Base-by-base conservation (phyloP, 148 eudicot species). In the Nepenthes gracilis region DNA sequence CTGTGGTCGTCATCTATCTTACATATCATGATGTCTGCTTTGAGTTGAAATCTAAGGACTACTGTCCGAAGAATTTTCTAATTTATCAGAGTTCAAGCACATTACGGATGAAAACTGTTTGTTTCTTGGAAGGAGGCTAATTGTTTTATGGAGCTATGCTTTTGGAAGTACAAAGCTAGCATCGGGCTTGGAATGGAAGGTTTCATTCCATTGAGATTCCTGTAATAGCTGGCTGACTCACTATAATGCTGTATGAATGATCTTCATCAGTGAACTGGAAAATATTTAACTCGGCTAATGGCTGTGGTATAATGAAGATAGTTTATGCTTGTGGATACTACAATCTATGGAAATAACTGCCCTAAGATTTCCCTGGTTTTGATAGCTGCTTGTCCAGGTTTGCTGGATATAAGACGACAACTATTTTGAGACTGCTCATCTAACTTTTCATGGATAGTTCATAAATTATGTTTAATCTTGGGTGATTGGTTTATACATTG, bases 221-320 rank as follows among this genome's bases (percentile, higher is more conserved):
- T 43, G 62, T 35, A 54, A 79, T 40, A 57, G 60, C 2, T 57
- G 40, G 47, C 33, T 36, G 60, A 37, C 9, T 57, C 60, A 57
- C 35, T 37, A 35, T n/a, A 35, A n/a, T 56, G 59, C 59, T 56
- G 37, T 56, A 56, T 56, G 40, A 56, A 56, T 36, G 13, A 55
- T 35, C 13, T 56, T 40, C 45, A 40, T 4, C 45, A 40, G 45
- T 40, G 45, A 40, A 40, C 45, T 40, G 45, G 45, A 56, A 34
- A 38, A 4, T 14, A 57, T 57, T 57, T 23, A 57, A 37, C 36
- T 32, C 60, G 13, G 47, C 59, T 56, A 56, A 12, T 36, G 2
- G 59, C 15, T 7, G 36, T 34, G 43, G 40, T 13, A 40, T 40
- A 40, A 8, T 40, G 45, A 40, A 40, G 45, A 40, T 40, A 8